Evolutionary conservation across 805 yeast species (phyloP).

Genomic region (Candida alai): DNA sequence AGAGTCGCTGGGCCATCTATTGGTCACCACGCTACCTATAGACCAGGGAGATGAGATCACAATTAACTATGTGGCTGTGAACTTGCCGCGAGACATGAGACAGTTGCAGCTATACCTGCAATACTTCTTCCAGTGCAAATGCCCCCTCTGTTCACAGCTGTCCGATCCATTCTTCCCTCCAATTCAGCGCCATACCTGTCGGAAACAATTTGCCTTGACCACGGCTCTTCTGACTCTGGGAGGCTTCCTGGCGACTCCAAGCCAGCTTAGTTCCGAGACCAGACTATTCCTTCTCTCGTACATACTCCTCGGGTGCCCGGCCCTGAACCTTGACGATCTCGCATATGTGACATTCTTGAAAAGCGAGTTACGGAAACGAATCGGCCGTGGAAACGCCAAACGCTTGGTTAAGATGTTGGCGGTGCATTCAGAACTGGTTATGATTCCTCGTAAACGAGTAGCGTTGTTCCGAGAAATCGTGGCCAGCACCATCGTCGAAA

Average conservation of each 20-base stretch:
- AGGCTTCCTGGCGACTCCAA: too few relatives aligned
- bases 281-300: neutral
- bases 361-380: neutral
- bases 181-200: conserved; percentile 22
- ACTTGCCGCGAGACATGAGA: conserved; percentile 26
- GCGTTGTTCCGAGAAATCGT: too few relatives aligned
- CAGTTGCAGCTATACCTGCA: conserved; percentile 17
- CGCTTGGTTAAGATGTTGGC: too few relatives aligned
- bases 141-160: conserved; percentile 20
- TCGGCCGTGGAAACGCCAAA: too few relatives aligned
- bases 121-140: conserved; percentile 33
- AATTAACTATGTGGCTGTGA: conserved; percentile 25
- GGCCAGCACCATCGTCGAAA: too few relatives aligned
- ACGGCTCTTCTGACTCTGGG: too few relatives aligned
- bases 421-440: too few relatives aligned
- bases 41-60: conserved; percentile 21
- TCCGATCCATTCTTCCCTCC: conserved; percentile 26
- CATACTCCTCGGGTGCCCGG: too few relatives aligned
- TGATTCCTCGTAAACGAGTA: too few relatives aligned
- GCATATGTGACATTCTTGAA: neutral
- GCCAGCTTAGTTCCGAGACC: too few relatives aligned
- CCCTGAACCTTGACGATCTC: neutral
- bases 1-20: conserved; percentile 7
- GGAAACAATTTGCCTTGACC: neutral
- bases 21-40: conserved; percentile 19